phyloP scores from a whole-genome alignment of 83 land plant species.

The Diphasiastrum complanatum region DNA sequence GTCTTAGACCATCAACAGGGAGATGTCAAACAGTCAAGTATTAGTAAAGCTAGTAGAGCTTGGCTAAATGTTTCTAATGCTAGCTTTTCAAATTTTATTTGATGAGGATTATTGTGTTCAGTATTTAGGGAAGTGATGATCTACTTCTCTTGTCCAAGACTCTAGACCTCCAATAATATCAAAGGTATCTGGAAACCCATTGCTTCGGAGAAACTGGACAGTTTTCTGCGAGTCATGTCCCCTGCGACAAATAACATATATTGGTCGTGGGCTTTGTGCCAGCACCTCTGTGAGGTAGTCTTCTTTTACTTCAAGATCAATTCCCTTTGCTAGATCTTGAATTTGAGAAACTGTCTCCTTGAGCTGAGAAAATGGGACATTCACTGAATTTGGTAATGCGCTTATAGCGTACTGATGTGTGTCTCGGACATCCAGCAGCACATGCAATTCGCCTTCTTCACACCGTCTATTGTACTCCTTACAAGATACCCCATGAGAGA shows the following conservation, averaged over 20 bases:
- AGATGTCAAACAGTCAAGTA: too few relatives aligned
- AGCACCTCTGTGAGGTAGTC: neutral
- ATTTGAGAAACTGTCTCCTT: constrained; percentile 36
- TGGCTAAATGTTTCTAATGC: too few relatives aligned
- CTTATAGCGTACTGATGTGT: constrained; percentile 66
- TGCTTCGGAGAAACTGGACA: constrained; percentile 53
- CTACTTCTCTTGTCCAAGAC: constrained; percentile 75
- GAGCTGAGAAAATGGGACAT: constrained; percentile 60
- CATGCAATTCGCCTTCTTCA: constrained; percentile 43
- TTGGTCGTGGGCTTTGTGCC: constrained; percentile 22
- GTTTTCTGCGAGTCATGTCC: constrained; percentile 96
- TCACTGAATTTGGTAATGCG: constrained; percentile 69
- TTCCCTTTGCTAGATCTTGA: constrained; percentile 2
- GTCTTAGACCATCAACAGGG: too few relatives aligned
- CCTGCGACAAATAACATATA: constrained; percentile 84
- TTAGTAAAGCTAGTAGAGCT: too few relatives aligned
- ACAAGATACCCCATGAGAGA: constrained; percentile 44
- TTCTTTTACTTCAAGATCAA: neutral
- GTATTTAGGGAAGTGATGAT: constrained; percentile 65
- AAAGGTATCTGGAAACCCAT: constrained; percentile 49
- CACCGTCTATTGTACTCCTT: constrained; percentile 44
- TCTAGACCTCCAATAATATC: constrained; percentile 86
- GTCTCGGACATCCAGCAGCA: constrained; percentile 84
- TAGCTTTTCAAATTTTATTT: too few relatives aligned
- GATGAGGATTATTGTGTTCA: constrained; percentile 26